Base-by-base conservation (phyloP, 805 yeast genomes). In the Komagataella phaffii region DNA sequence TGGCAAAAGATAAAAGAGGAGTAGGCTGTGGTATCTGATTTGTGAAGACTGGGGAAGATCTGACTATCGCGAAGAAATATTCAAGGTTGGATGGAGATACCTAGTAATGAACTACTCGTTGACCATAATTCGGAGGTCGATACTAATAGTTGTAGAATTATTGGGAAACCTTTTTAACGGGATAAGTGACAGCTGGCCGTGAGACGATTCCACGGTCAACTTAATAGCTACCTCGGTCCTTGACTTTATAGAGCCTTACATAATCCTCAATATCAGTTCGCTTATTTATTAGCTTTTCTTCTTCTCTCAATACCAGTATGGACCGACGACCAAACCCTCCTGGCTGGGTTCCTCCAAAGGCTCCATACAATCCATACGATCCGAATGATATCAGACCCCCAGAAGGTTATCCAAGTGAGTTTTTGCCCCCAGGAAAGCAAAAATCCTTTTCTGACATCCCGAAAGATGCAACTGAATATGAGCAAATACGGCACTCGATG, bases 301-400 rank as follows among this genome's bases (percentile, higher is more conserved):
- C 40, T 14, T 30, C 40, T 30, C 40, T 8, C 10, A 30, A 30
- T 8, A 30, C 14, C 5, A 67, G 73, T 18, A 55, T 75, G 48
- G 77, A 79, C 47, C 73, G 89, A 68, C 69, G 87, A 52, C 84
- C 90, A 3, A 81, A 85, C 58, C 90, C 93, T 2, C 75, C 76
- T 6, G 89, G 88, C 0, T 85, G 93, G 93, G 75, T 75, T 0
- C 86, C 81, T 1, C 95, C 95, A 7, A 78, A 74, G 55, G 91
- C 90, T 1, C 93, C 93, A 1, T 88, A 85, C 62, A 87, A 87
- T 59, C 95, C 95, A 6, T 88, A 81, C 60, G 96, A 87, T 61
- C 85, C 90, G 0, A 66, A 76, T 1, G 96, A 87, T 61, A 62
- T 70, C 45, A 71, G 96, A 48, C 95, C 96, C 0, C 77, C 95